phyloP scores from a whole-genome alignment of 805 yeast species.

The Candida piceae region DNA sequence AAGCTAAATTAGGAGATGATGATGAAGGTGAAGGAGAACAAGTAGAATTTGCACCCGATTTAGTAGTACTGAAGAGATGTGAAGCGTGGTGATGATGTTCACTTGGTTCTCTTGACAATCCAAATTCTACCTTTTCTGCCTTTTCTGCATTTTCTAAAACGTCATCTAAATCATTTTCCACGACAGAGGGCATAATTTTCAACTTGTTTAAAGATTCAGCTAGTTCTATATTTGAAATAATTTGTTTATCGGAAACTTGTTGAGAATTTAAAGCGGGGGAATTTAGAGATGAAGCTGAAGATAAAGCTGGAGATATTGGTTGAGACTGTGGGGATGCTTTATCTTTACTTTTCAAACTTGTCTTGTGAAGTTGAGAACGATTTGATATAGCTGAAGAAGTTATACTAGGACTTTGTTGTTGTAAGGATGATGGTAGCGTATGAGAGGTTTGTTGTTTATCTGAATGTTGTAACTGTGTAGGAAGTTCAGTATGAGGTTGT shows the following conservation, averaged over 20 bases:
- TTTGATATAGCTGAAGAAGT: conserved; percentile 12
- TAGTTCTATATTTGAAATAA: conserved; percentile 18
- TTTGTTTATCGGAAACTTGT: conserved; percentile 4
- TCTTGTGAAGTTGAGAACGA: conserved; percentile 6
- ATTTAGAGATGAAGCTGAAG: conserved; percentile 13
- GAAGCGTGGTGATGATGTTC: conserved; percentile 1
- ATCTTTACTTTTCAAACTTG: conserved; percentile 2
- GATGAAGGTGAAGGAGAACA: conserved; percentile 1
- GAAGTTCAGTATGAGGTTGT: conserved; percentile 1
- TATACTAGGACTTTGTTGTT: not conserved
- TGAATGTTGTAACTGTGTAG: not conserved
- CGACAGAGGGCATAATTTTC: conserved; percentile 28
- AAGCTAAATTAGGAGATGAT: no score
- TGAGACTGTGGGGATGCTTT: conserved; percentile 9
- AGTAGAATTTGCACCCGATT: not conserved
- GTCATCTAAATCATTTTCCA: conserved; percentile 30
- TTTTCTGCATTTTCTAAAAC: conserved; percentile 21
- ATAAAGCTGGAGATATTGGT: conserved; percentile 17
- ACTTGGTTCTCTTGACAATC: not conserved
- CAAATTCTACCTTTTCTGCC: conserved; percentile 1
- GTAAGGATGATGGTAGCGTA: no score
- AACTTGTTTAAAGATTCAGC: conserved; percentile 22
- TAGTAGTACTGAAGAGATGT: conserved; percentile 1
- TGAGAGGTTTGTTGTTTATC: no score
- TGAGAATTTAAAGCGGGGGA: conserved; percentile 12